Conservation (phyloP, 345 rosid genomes). For the Kernera saxatilis region DNA sequence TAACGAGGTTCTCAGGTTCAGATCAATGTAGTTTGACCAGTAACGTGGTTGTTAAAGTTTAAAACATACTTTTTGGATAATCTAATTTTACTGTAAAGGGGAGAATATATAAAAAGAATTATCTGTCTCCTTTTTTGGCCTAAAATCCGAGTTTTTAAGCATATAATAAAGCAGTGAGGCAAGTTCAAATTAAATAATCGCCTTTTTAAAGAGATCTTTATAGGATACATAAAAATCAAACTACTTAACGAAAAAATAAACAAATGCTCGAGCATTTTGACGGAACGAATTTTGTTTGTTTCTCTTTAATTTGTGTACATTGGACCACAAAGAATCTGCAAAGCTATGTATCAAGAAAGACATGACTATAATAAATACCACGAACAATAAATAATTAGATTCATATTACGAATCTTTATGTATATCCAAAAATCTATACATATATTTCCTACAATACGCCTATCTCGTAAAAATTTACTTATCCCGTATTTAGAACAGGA, state of each 20-base stretch:
- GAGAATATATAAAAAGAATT: background rate
- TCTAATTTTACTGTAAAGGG: background rate
- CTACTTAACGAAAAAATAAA: background rate
- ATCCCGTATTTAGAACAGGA: constrained; percentile 4
- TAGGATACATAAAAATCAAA: constrained; percentile 10
- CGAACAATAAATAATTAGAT: constrained; percentile 1
- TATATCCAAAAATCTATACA: background rate
- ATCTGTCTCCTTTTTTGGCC: background rate
- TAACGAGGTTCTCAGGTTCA: background rate
- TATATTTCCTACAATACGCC: background rate
- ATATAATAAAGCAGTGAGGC: constrained; percentile 16
- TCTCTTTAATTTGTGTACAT: constrained; percentile 3
- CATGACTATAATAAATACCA: constrained; percentile 28
- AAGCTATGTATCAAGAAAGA: constrained; percentile 27
- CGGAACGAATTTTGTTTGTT: background rate
- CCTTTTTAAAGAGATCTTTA: background rate
- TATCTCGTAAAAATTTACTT: background rate
- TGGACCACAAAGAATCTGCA: constrained; percentile 30
- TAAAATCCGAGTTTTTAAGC: background rate
- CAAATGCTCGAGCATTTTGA: background rate
- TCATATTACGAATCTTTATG: background rate
- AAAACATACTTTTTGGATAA: constrained; percentile 4
- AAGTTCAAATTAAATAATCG: background rate
- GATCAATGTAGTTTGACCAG: background rate
- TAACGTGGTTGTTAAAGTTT: background rate